phyloP scores from a whole-genome alignment of 345 rosid species.

The Geranium brycei region DNA sequence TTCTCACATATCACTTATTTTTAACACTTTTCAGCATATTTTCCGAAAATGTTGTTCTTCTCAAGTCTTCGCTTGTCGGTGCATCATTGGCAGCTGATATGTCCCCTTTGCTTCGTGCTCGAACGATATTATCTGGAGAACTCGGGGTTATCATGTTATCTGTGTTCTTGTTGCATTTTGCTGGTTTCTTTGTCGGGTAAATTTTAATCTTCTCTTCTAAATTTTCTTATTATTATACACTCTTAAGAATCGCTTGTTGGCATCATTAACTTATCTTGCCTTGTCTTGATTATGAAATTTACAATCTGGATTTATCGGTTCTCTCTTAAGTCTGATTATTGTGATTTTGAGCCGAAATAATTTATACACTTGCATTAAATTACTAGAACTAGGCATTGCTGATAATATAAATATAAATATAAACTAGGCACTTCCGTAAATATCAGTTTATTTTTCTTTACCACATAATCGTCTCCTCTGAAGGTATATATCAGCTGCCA shows the following conservation, averaged over 20 bases:
- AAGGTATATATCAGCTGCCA: slow-evolving; percentile 42
- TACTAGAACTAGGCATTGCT: too few species aligned
- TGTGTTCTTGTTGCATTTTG: slow-evolving; percentile 40
- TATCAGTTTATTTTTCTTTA: too few species aligned
- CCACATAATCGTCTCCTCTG: slow-evolving; percentile 2
- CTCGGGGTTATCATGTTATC: slow-evolving; percentile 32
- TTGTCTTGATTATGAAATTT: too few species aligned
- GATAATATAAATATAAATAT: too few species aligned
- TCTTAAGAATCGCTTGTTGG: background rate
- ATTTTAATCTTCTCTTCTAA: background rate
- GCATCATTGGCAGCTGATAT: slow-evolving; percentile 24
- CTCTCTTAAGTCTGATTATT: too few species aligned
- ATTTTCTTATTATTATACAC: background rate
- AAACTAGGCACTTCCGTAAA: background rate
- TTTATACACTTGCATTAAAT: too few species aligned
- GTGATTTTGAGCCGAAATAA: too few species aligned
- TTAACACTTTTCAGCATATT: slow-evolving; percentile 27
- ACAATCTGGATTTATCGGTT: too few species aligned
- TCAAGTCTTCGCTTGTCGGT: slow-evolving; percentile 33
- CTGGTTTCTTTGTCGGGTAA: slow-evolving; percentile 59
- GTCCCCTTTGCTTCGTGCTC: slow-evolving; percentile 18
- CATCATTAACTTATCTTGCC: background rate
- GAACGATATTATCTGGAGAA: slow-evolving; percentile 33
- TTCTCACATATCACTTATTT: background rate
- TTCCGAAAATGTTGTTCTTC: slow-evolving; percentile 39